Conservation (phyloP, 1,284 basidiomycete species). For the Coniferiporia sulphurascens region DNA sequence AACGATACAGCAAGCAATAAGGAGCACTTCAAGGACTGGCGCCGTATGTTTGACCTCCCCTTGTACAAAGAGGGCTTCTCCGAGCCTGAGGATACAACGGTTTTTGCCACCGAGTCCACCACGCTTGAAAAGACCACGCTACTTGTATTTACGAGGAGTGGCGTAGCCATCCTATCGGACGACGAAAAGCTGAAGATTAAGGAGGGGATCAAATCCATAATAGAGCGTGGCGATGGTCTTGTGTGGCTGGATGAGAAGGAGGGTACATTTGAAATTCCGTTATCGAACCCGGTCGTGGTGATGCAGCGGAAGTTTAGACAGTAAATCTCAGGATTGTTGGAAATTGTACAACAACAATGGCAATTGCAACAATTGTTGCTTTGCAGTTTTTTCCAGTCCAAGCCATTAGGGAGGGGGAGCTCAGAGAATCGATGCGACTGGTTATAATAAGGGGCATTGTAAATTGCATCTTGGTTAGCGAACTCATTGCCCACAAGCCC, state of each 20-base stretch:
- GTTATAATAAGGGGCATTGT: too few relatives aligned
- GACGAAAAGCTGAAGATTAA: background rate
- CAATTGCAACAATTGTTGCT: too few relatives aligned
- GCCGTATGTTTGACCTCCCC: background rate
- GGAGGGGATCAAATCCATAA: background rate
- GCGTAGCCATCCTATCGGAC: background rate
- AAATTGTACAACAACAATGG: too few relatives aligned
- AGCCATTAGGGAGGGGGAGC: too few relatives aligned
- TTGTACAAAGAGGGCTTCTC: background rate
- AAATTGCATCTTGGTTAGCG: too few relatives aligned
- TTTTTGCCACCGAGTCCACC: background rate
- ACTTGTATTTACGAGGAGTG: background rate
- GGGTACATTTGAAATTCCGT: background rate
- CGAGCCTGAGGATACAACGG: background rate
- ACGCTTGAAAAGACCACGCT: background rate
- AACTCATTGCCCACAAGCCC: too few relatives aligned
- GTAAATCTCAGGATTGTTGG: background rate
- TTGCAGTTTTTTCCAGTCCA: too few relatives aligned
- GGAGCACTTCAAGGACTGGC: background rate
- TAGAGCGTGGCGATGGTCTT: background rate
- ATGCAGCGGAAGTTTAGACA: background rate
- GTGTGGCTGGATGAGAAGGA: background rate
- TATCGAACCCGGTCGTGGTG: background rate
- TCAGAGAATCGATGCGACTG: too few relatives aligned
- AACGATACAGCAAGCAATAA: background rate